These are phyloP conservation scores for Saccharomyces jurei DNA, from an alignment of 805 yeast genomes.

Conservation along the genomic window DNA sequence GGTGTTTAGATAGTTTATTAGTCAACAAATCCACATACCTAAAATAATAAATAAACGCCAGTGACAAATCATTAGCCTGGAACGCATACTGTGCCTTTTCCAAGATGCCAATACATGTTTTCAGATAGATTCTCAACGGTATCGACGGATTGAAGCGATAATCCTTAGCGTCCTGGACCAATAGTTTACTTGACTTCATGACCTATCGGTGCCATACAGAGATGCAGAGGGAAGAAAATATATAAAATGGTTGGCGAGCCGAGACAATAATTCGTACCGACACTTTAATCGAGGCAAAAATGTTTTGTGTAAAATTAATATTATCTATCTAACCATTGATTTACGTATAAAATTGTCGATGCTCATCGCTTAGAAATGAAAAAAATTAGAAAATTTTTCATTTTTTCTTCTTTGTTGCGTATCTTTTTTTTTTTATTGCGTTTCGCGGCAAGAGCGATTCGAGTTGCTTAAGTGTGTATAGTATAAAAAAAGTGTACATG, in stretches of 20 bases:
- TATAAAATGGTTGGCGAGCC: not conserved
- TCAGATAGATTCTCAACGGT: slow-evolving; percentile 47
- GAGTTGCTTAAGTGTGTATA: not conserved
- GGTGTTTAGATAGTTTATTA: slow-evolving; percentile 25
- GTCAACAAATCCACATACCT: slow-evolving; percentile 47
- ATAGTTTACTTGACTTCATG: not conserved
- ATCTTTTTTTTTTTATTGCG: not conserved
- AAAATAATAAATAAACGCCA: slow-evolving; percentile 48
- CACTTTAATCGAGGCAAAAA: not conserved
- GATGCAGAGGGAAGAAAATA: not conserved
- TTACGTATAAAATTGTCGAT: not conserved
- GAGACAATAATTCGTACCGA: not conserved
- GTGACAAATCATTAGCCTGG: slow-evolving; percentile 32
- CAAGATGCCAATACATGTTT: slow-evolving; percentile 41
- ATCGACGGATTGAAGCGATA: slow-evolving; percentile 46
- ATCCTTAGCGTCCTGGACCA: slow-evolving; percentile 39
- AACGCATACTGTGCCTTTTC: slow-evolving; percentile 34
- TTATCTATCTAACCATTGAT: not conserved
- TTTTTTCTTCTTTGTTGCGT: not conserved
- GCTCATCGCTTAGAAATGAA: not conserved
- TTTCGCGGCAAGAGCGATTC: not conserved
- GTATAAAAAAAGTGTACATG: not conserved
- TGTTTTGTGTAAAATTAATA: not conserved
- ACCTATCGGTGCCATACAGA: not conserved
- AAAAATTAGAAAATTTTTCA: not conserved